Evolutionary conservation across 495 filamentous ascomycete species (phyloP), one percentile per base, ranked within the genome.

Genomic region (Cercophora scortea): DNA sequence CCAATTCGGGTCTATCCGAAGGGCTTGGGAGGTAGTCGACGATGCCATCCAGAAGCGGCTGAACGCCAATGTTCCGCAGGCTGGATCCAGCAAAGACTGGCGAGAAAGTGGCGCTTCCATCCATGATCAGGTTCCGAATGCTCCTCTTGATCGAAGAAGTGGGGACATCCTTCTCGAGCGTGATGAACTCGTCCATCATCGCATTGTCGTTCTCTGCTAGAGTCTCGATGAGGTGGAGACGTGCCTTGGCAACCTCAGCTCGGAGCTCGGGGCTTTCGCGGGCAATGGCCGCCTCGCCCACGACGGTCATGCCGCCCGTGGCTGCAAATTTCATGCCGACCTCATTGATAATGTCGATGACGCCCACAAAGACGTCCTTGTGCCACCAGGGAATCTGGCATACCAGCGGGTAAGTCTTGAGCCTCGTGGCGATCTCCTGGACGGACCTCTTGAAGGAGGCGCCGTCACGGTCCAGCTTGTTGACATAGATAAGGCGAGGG

Each of bases 311-410:
- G 43, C 17, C 77, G 8, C 85, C 86, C 18, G 62, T 62, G 41
- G 52, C 53, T n/a, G 72, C 65, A 70, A 79, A 84, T 40, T 63
- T 65, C 42, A 83, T 51, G 9, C 64, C 80, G 38, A 73, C 60
- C 32, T 77, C 61, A 40, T 72, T 73, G 49, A 99, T 72, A 12
- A 85, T 84, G 72, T 99, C 92, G 39, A 88, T 88, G 10, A 97
- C 79, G 32, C 94, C 94, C 34, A 78, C 71, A 55, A 97, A 84
- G 2, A 77, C 74, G 11, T 90, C 87, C 33, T 86, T 83, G 2
- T 83, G 80, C 78, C 90, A 97, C 87, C 91, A 93, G 1, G 94
- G 94, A 49, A 99, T 88, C 60, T 96, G 90, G 62, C 92, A 95
- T 13, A 99, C 82, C 17, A 92, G 83, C 11, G 94, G 94, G 81